phyloP scores from a whole-genome alignment of 345 rosid genomes.

The Odontarrhena argentea region DNA sequence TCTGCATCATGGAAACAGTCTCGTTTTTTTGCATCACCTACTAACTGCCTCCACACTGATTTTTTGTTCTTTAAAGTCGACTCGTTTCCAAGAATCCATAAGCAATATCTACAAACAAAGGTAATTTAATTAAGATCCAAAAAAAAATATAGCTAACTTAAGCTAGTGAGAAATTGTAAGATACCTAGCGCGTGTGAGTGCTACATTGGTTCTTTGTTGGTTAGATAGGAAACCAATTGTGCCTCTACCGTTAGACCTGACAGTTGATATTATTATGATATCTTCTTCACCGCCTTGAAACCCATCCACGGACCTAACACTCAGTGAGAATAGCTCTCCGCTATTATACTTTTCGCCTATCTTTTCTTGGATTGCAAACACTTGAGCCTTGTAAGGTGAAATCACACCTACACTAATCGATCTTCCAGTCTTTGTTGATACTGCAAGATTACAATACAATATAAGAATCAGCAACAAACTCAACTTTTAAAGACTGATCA shows the following conservation, averaged over 20 bases:
- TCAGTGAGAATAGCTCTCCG: constrained; percentile 36
- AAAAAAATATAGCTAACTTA: neutral
- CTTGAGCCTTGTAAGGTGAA: constrained; percentile 60
- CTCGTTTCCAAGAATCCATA: constrained; percentile 57
- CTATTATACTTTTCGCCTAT: constrained; percentile 29
- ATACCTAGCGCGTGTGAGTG: constrained; percentile 53
- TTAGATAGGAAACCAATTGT: constrained; percentile 47
- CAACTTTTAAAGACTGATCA: neutral
- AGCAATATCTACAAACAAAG: constrained; percentile 38
- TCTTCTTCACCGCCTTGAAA: constrained; percentile 62
- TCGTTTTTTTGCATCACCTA: constrained; percentile 43
- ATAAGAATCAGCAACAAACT: constrained; percentile 8
- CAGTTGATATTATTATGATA: constrained; percentile 55
- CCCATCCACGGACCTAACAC: constrained; percentile 51
- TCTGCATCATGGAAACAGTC: constrained; percentile 45
- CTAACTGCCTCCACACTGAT: constrained; percentile 46
- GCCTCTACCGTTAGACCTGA: constrained; percentile 48
- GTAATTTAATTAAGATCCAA: neutral
- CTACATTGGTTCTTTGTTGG: constrained; percentile 47
- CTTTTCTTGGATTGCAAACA: constrained; percentile 50
- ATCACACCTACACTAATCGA: constrained; percentile 48
- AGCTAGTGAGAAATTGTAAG: neutral
- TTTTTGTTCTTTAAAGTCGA: constrained; percentile 38
- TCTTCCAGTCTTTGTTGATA: constrained; percentile 31
- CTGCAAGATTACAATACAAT: constrained; percentile 21